Base-by-base conservation (phyloP, 306 rosid genomes). In the Castanospermum australe region DNA sequence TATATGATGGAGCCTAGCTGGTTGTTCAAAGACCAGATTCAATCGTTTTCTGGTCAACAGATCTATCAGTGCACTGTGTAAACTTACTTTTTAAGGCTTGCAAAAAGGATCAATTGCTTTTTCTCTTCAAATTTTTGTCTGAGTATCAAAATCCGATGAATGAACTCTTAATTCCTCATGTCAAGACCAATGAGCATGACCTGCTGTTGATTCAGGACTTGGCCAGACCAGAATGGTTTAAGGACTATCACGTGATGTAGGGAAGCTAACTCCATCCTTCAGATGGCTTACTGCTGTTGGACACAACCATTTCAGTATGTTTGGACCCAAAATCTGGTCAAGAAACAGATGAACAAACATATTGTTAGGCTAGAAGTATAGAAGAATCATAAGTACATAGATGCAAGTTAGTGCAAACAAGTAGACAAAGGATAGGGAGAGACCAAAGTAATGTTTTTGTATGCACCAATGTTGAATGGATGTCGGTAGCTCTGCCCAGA, bases 401-500 rank as follows among this genome's bases (percentile, higher is more conserved):
- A 64, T 62, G 75, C 41, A 69, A 60, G 69, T 13, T 68, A 67
- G 44, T 33, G 59, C 4, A 67, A 64, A 42, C 67, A 60, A 45
- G 35, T 35, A 14, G 25, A 74, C 6, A 39, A 18, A 47, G 67
- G 80, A 75, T 67, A 77, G 80, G 67, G 71, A 85, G 78, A 79
- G 77, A 94, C 98, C 93, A 44, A 76, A 80, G 91, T 87, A 62
- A 90, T 88, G 78, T 94, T 94, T 83, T 72, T 85, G 88, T 90
- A 90, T 83, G 88, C 86, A 45, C 91, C 82, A 28, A 80, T 32
- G 72, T 88, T 67, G 83, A 78, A 94, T 32, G 90, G 91, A 87
- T 90, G 94, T 67, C 85, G 88, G 70, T 92, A 89, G 79, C 81
- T 88, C 79, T 90, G 96, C 63, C 98, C 98, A 33, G 96, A 88